Evolutionary conservation across 2,329 filamentous ascomycete species (phyloP).

Genomic region (Ophiosphaerella narmari): DNA sequence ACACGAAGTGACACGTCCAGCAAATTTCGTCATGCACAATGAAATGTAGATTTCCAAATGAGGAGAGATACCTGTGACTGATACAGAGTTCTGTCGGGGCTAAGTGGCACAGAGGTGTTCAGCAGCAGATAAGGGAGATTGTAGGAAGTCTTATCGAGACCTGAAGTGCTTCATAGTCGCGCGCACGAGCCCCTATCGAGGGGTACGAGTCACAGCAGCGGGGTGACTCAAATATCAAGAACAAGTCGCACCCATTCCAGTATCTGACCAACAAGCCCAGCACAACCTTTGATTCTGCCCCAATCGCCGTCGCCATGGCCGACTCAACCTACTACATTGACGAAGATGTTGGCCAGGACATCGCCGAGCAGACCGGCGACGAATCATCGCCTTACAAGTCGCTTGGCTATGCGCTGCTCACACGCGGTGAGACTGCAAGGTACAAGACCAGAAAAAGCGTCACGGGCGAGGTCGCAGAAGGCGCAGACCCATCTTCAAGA

Average conservation of each 20-base stretch:
- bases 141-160: constrained; percentile 21
- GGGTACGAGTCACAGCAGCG: constrained; percentile 28
- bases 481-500: constrained; percentile 64
- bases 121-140: constrained; percentile 18
- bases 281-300: constrained; percentile 12
- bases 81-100: background rate
- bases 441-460: constrained; percentile 69
- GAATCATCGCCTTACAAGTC: constrained; percentile 80
- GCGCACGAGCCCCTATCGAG: constrained; percentile 14
- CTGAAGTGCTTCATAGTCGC: constrained; percentile 18
- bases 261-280: constrained; percentile 14
- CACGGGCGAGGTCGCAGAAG: constrained; percentile 43
- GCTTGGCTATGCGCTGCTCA: constrained; percentile 75
- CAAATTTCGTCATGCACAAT: background rate
- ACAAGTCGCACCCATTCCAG: constrained; percentile 12
- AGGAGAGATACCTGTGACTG: background rate
- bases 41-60: no score
- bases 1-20: background rate
- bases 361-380: constrained; percentile 66
- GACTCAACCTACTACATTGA: constrained; percentile 71
- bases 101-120: background rate
- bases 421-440: constrained; percentile 64
- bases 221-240: constrained; percentile 32
- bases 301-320: constrained; percentile 44
- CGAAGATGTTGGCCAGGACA: constrained; percentile 76